These are phyloP conservation scores for Pythium grandisporangium DNA, from an alignment of 352 stramenopile species.

Conservation along the genomic window DNA sequence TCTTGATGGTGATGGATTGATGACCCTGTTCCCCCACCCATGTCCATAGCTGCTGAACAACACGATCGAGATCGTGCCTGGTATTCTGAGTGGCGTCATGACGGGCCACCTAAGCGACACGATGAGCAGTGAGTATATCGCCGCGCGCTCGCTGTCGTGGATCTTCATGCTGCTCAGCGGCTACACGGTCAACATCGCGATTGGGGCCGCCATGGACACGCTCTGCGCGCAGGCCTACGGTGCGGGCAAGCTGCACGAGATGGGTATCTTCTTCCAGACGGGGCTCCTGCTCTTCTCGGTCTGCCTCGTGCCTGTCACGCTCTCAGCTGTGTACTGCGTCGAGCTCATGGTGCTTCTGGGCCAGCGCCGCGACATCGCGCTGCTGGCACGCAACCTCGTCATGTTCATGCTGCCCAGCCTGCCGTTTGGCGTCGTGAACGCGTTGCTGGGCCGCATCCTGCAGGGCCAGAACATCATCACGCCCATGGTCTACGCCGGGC, in stretches of 20 bases:
- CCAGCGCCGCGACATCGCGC: slow-evolving; percentile 55
- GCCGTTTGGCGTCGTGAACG: slow-evolving; percentile 75
- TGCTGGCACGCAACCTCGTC: slow-evolving; percentile 56
- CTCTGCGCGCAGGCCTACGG: slow-evolving; percentile 79
- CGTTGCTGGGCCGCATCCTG: slow-evolving; percentile 74
- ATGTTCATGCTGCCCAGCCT: slow-evolving; percentile 66
- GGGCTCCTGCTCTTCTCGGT: slow-evolving; percentile 58
- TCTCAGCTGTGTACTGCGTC: slow-evolving; percentile 71
- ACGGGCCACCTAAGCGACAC: slow-evolving; percentile 53
- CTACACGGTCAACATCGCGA: slow-evolving; percentile 72
- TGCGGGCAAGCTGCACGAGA: slow-evolving; percentile 76
- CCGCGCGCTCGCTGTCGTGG: slow-evolving; percentile 51
- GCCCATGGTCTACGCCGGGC: slow-evolving; percentile 71
- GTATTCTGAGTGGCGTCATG: slow-evolving; percentile 56
- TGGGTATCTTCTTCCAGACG: slow-evolving; percentile 85
- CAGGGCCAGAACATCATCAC: slow-evolving; percentile 82
- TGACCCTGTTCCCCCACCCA: too few species aligned
- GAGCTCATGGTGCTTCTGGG: slow-evolving; percentile 65
- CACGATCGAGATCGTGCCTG: slow-evolving; percentile 59
- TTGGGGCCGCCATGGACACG: slow-evolving; percentile 86
- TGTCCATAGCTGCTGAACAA: slow-evolving; percentile 42
- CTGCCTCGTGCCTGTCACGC: slow-evolving; percentile 44
- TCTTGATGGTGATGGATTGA: too few species aligned
- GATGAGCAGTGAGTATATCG: slow-evolving; percentile 70
- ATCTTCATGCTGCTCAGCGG: slow-evolving; percentile 84